phyloP scores from a whole-genome alignment of 306 rosid species.

The Vigna radiata region DNA sequence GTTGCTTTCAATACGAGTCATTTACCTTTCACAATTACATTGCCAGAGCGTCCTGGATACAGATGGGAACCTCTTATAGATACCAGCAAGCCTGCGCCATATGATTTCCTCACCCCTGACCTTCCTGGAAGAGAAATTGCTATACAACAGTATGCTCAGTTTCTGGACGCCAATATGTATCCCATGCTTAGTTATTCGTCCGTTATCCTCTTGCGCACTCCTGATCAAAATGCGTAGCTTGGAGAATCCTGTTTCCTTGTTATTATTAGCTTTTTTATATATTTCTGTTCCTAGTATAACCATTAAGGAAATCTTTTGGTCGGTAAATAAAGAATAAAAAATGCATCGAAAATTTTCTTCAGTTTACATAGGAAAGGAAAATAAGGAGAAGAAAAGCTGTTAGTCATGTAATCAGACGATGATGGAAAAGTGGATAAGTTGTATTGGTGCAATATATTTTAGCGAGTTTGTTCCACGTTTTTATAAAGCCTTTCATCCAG shows the following conservation, averaged over 20 bases:
- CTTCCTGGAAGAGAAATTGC: conserved; percentile 73
- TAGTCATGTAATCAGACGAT: conserved; percentile 29
- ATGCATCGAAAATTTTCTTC: conserved; percentile 6
- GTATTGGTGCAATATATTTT: background rate
- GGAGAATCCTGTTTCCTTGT: conserved; percentile 29
- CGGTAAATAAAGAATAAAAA: conserved; percentile 26
- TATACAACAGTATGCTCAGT: conserved; percentile 76
- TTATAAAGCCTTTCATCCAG: background rate
- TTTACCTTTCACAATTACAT: conserved; percentile 60
- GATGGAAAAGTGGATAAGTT: conserved; percentile 26
- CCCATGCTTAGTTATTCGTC: conserved; percentile 99
- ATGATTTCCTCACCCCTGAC: conserved; percentile 75
- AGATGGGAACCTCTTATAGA: conserved; percentile 89
- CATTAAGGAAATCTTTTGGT: conserved; percentile 21
- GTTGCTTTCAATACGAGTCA: conserved; percentile 90
- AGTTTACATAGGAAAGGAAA: conserved; percentile 8
- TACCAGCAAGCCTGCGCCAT: conserved; percentile 84
- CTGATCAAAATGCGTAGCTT: conserved; percentile 52
- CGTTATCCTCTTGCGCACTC: conserved; percentile 73
- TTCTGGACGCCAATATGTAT: conserved; percentile 77
- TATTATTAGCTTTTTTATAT: background rate
- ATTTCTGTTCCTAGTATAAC: conserved; percentile 6
- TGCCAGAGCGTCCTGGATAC: conserved; percentile 87
- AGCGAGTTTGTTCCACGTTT: conserved; percentile 6
- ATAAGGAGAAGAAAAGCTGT: background rate